These are phyloP conservation scores for Fraxinus latifolia DNA, from an alignment of 305 asterid species.

Conservation along the genomic window DNA sequence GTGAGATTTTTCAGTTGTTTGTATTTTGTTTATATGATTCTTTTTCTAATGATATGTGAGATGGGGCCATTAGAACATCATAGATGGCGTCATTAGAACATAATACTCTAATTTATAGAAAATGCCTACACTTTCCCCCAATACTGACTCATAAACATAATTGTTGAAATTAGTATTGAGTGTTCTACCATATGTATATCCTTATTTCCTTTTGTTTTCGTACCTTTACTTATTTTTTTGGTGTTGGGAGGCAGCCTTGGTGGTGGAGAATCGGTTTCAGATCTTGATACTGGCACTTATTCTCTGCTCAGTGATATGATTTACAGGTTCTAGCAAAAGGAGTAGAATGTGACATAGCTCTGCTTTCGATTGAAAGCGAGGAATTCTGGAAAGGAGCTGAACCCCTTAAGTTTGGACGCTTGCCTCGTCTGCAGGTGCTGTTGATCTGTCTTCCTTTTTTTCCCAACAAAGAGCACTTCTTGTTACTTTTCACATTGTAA, in stretches of 20 bases:
- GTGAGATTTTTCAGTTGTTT: conserved; percentile 6
- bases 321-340: conserved; percentile 89
- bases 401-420: conserved; percentile 47
- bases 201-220: background rate
- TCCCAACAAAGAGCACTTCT: background rate
- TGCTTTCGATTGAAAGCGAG: conserved; percentile 78
- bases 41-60: background rate
- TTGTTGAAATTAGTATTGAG: background rate
- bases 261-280: background rate
- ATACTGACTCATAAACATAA: background rate
- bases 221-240: background rate
- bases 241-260: background rate
- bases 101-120: background rate
- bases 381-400: conserved; percentile 77
- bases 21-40: conserved; percentile 3
- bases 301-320: conserved; percentile 26
- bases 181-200: background rate
- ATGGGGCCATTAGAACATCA: background rate
- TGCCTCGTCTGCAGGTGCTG: conserved; percentile 52
- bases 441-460: background rate
- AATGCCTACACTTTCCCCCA: background rate
- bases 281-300: conserved; percentile 19
- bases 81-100: background rate
- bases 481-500: background rate
- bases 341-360: conserved; percentile 91